These are phyloP conservation scores for Pouteria campechiana DNA, from an alignment of 179 eudicot species.

Conservation along the genomic window DNA sequence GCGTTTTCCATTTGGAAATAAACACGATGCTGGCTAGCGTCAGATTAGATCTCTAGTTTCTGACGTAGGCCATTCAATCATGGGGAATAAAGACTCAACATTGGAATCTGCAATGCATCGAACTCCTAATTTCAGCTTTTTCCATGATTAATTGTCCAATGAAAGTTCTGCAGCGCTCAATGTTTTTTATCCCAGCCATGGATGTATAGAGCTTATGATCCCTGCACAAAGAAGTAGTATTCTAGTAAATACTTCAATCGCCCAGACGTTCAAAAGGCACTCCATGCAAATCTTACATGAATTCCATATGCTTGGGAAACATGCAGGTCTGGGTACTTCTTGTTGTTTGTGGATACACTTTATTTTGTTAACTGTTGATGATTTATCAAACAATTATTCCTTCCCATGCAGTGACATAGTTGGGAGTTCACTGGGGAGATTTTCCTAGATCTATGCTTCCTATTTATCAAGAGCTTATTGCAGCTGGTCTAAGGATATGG, in stretches of 20 bases:
- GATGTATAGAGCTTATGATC: conserved; percentile 88
- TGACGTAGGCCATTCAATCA: too few relatives aligned
- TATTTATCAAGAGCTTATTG: conserved; percentile 69
- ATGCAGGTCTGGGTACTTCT: conserved; percentile 44
- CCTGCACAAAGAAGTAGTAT: conserved; percentile 82
- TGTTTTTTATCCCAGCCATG: conserved; percentile 49
- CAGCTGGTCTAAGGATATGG: conserved; percentile 85
- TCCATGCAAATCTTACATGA: conserved; percentile 67
- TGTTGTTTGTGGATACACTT: background rate
- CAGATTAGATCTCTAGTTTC: too few relatives aligned
- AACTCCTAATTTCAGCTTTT: too few relatives aligned
- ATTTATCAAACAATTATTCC: background rate
- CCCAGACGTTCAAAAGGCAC: conserved; percentile 78
- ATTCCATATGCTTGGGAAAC: conserved; percentile 58
- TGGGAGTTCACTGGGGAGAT: conserved; percentile 71
- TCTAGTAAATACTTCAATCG: conserved; percentile 69
- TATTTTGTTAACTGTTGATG: background rate
- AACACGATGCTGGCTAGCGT: too few relatives aligned
- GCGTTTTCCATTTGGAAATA: too few relatives aligned
- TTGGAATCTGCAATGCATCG: too few relatives aligned
- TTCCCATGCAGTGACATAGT: conserved; percentile 53
- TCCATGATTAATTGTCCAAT: too few relatives aligned
- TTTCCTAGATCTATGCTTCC: conserved; percentile 91
- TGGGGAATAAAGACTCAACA: too few relatives aligned
- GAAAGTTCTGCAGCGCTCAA: too few relatives aligned